Conservation (phyloP, 2,329 filamentous ascomycete species). For the Fusarium tanahbumbuense region DNA sequence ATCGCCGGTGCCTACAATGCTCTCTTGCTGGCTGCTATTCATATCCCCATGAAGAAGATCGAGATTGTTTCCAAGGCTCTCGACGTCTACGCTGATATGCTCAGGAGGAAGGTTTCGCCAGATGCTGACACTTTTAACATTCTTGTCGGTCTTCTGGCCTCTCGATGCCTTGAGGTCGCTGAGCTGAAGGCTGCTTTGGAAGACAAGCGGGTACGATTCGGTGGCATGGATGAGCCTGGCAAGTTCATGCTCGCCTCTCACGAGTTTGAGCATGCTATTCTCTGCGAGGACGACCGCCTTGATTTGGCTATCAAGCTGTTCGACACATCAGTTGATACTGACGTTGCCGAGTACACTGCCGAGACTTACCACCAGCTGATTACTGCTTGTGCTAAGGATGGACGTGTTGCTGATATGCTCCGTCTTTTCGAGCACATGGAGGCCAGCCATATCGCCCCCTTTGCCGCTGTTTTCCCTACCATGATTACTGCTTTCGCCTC, state of each 20-base stretch:
- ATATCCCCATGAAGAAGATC: conserved; percentile 80
- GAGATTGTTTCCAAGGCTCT: conserved; percentile 91
- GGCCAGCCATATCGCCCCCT: conserved; percentile 75
- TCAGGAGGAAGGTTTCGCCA: conserved; percentile 82
- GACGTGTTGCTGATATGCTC: conserved; percentile 88
- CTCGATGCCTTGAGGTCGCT: conserved; percentile 82
- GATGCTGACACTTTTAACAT: conserved; percentile 90
- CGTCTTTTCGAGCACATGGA: conserved; percentile 94
- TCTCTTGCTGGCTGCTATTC: conserved; percentile 84
- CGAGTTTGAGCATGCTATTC: conserved; percentile 86
- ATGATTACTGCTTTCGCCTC: conserved; percentile 96
- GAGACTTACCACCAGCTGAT: conserved; percentile 89
- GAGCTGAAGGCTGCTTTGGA: conserved; percentile 79
- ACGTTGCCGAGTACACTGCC: conserved; percentile 76
- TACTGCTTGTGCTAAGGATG: conserved; percentile 84
- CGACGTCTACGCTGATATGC: conserved; percentile 97
- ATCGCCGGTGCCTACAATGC: conserved; percentile 92
- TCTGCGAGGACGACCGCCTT: conserved; percentile 88
- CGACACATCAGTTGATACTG: conserved; percentile 74
- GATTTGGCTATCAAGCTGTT: conserved; percentile 89
- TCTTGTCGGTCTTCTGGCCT: conserved; percentile 83
- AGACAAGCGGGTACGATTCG: conserved; percentile 84
- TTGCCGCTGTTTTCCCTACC: conserved; percentile 84
- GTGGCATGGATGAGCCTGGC: conserved; percentile 83
- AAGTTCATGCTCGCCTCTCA: conserved; percentile 91